phyloP scores from a whole-genome alignment of 352 stramenopile species.

The Pythium biforme region DNA sequence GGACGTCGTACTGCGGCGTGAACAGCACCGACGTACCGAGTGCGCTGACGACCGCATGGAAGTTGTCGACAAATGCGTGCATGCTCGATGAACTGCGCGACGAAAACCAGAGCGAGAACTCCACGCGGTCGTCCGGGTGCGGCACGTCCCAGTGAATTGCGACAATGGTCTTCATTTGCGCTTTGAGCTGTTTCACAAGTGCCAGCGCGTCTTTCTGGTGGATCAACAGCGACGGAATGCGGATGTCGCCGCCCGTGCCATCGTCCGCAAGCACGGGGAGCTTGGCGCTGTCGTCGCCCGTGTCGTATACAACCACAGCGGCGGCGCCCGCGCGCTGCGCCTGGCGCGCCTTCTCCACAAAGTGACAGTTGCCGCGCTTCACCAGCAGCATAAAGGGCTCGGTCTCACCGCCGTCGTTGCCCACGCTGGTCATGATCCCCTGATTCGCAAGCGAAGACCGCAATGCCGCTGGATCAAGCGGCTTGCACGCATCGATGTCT shows the following conservation, averaged over 20 bases:
- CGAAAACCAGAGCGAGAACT: conserved; percentile 34
- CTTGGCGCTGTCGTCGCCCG: conserved; percentile 11
- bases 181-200: conserved; percentile 23
- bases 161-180: conserved; percentile 18
- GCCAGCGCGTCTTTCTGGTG: conserved; percentile 18
- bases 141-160: conserved; percentile 24
- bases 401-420: not conserved
- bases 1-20: conserved; percentile 31
- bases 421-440: not conserved
- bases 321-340: conserved; percentile 19
- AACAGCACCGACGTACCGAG: conserved; percentile 21
- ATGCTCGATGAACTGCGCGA: conserved; percentile 24
- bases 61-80: conserved; percentile 22
- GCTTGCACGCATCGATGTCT: conserved; percentile 12
- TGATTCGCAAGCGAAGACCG: not conserved
- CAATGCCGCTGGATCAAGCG: conserved; percentile 5
- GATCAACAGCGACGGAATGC: conserved; percentile 33
- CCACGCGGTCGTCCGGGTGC: conserved; percentile 24
- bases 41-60: conserved; percentile 10
- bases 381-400: conserved; percentile 28
- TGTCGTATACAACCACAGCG: conserved; percentile 27
- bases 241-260: conserved; percentile 27
- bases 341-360: conserved; percentile 29
- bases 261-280: conserved; percentile 27
- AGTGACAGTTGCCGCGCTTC: conserved; percentile 32